phyloP scores from a whole-genome alignment of 768 basidiomycete genomes.

The Boletus pseudopeckii region DNA sequence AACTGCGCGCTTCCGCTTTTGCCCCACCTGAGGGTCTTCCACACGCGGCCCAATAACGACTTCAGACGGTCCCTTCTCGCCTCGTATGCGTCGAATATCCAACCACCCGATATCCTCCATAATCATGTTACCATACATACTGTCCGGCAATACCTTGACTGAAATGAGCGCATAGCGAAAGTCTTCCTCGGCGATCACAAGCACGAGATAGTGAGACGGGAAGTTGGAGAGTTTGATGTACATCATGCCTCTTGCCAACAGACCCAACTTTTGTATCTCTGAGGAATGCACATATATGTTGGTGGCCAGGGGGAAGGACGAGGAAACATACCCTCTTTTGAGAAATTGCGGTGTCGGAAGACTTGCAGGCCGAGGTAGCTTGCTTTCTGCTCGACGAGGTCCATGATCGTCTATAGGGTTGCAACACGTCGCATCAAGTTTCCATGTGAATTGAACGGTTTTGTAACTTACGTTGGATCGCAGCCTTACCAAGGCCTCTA shows the following conservation, averaged over 20 bases:
- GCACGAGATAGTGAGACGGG: slow-evolving; percentile 78
- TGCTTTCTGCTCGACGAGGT: slow-evolving; percentile 83
- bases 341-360: slow-evolving; percentile 66
- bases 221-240: slow-evolving; percentile 79
- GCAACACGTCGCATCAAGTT: background rate
- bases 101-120: slow-evolving; percentile 82
- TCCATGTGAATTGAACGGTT: background rate
- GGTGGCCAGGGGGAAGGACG: background rate
- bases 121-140: slow-evolving; percentile 55
- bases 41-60: slow-evolving; percentile 9
- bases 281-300: background rate
- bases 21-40: slow-evolving; percentile 23
- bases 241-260: slow-evolving; percentile 54
- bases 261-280: slow-evolving; percentile 75
- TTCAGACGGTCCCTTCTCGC: slow-evolving; percentile 33
- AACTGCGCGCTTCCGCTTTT: slow-evolving; percentile 31
- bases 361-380: slow-evolving; percentile 78
- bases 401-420: slow-evolving; percentile 70
- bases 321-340: slow-evolving; percentile 49
- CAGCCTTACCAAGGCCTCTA: slow-evolving; percentile 54
- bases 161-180: slow-evolving; percentile 83
- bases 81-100: slow-evolving; percentile 64
- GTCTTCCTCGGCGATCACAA: slow-evolving; percentile 74
- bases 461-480: slow-evolving; percentile 55
- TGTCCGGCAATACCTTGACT: slow-evolving; percentile 50